Evolutionary conservation across 2,329 filamentous ascomycete species (phyloP).

Genomic region (Seiridium unicorne): DNA sequence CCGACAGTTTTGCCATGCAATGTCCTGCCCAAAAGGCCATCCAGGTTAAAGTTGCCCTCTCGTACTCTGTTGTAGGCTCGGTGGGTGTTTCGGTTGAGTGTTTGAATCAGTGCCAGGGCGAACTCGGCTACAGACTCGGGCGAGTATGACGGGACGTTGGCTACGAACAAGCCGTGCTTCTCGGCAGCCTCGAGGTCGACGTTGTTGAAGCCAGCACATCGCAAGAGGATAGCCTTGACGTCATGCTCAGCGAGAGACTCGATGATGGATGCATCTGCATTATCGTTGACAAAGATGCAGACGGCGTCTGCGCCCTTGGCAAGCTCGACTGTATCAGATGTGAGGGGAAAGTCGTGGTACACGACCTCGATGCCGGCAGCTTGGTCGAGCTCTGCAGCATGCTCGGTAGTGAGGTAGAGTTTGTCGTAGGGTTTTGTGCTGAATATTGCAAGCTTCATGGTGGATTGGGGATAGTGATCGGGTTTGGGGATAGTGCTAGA

Average conservation of each 20-base stretch:
- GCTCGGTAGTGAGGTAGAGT: constrained; percentile 47
- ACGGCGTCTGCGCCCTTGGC: constrained; percentile 53
- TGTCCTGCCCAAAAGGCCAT: constrained; percentile 61
- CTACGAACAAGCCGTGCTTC: constrained; percentile 56
- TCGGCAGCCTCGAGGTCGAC: constrained; percentile 59
- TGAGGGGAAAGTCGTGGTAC: constrained; percentile 59
- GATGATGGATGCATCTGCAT: constrained; percentile 49
- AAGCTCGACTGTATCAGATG: constrained; percentile 53
- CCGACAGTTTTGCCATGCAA: constrained; percentile 65
- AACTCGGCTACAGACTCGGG: constrained; percentile 71
- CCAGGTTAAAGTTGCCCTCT: constrained; percentile 66
- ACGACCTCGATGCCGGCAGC: constrained; percentile 43
- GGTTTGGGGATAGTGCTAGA: neutral
- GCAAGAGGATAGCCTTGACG: constrained; percentile 59
- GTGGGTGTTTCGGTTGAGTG: constrained; percentile 66
- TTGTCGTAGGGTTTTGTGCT: constrained; percentile 64
- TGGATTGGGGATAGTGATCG: neutral
- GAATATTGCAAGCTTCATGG: constrained; percentile 62
- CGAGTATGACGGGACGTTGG: constrained; percentile 67
- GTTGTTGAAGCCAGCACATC: constrained; percentile 69
- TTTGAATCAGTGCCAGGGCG: constrained; percentile 64
- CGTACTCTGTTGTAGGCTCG: constrained; percentile 67
- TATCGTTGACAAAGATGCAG: constrained; percentile 69
- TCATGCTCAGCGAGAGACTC: constrained; percentile 45
- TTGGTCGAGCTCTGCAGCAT: constrained; percentile 29